Conservation (phyloP, 2,329 filamentous ascomycete genomes). For the Alternaria arbusti region DNA sequence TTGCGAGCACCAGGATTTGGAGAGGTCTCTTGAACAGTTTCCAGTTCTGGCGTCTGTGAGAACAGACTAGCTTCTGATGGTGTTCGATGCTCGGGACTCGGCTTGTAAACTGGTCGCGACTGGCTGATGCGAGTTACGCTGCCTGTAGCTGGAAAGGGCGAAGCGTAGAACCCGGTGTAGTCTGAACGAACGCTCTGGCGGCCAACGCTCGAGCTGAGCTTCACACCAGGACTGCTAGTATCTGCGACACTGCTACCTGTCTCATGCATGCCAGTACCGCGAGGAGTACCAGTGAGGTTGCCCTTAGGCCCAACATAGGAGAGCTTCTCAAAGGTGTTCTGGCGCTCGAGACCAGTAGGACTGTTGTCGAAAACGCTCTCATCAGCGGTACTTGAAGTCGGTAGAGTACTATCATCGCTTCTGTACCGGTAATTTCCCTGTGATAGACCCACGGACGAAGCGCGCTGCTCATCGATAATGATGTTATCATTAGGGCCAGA, state of each 20-base stretch:
- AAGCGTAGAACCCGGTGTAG: slow-evolving; percentile 30
- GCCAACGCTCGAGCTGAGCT: slow-evolving; percentile 26
- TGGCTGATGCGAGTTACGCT: slow-evolving; percentile 32
- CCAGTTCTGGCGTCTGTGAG: slow-evolving; percentile 16
- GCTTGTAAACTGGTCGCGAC: background rate
- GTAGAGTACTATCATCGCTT: background rate
- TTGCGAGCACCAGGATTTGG: slow-evolving; percentile 16
- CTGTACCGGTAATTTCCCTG: slow-evolving; percentile 1
- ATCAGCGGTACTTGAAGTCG: slow-evolving; percentile 7
- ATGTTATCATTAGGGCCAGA: slow-evolving; percentile 48
- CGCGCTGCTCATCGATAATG: slow-evolving; percentile 28
- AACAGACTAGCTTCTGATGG: slow-evolving; percentile 33
- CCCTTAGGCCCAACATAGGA: slow-evolving; percentile 41
- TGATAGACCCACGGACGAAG: background rate
- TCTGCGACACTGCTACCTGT: slow-evolving; percentile 49
- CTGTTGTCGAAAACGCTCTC: background rate
- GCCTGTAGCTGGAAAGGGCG: slow-evolving; percentile 25
- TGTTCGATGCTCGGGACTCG: slow-evolving; percentile 20
- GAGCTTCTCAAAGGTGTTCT: slow-evolving; percentile 47
- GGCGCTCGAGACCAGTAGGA: slow-evolving; percentile 21
- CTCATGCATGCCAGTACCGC: slow-evolving; percentile 44
- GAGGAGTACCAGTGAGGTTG: slow-evolving; percentile 47
- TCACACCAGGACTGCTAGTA: slow-evolving; percentile 42
- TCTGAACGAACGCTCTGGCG: slow-evolving; percentile 16
- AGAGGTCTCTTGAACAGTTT: slow-evolving; percentile 19